Evolutionary conservation across 2,329 filamentous ascomycete genomes (phyloP), one percentile per base, ranked within the genome.

Genomic region (Calonectria hongkongensis): DNA sequence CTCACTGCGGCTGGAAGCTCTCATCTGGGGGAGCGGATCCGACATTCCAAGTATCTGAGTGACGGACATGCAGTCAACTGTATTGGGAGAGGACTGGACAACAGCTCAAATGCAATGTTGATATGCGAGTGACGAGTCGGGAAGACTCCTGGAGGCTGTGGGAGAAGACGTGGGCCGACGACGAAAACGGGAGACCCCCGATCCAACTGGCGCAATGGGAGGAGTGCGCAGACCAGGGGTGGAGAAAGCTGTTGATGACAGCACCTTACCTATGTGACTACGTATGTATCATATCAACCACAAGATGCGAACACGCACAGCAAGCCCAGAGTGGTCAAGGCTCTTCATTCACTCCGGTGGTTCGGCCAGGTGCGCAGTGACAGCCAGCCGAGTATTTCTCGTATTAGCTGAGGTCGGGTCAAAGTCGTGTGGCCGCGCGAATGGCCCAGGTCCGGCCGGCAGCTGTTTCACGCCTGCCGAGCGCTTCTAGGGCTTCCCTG

Each of bases 331-430:
- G 39, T 47, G 39, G 33, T 12, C 62, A 71, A 28, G 33, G 51
- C 21, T 33, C 30, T 51, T 21, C 68, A 28, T 58, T n/a, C 56
- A 28, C 48, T 18, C 69, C 54, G 58, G 70, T 72, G 68, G 70
- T 68, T 71, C 68, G 63, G 70, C 68, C 71, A 70, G 47, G 51
- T 76, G 69, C 70, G 73, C 70, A 71, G 70, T 69, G 56, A 68
- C 43, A 71, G 50, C 12, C 47, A 75, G 75, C 76, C 76, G 76
- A 78, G 54, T 73, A 74, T 75, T 79, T 79, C 73, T 79, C 77
- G 76, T 78, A 73, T 79, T 69, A 28, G 73, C 67, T 73, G 67
- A 75, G 70, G 67, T 70, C 54, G 47, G 65, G 60, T 58, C 65
- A 71, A 76, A 71, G 50, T 78, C 73, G 71, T 43, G 71, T 68